A percentile compares a stretch with the other conserved stretches of the same genome.
These are phyloP conservation scores for Diplotaxis tenuifolia DNA, from an alignment of 345 rosid genomes.

Conservation along the genomic window DNA sequence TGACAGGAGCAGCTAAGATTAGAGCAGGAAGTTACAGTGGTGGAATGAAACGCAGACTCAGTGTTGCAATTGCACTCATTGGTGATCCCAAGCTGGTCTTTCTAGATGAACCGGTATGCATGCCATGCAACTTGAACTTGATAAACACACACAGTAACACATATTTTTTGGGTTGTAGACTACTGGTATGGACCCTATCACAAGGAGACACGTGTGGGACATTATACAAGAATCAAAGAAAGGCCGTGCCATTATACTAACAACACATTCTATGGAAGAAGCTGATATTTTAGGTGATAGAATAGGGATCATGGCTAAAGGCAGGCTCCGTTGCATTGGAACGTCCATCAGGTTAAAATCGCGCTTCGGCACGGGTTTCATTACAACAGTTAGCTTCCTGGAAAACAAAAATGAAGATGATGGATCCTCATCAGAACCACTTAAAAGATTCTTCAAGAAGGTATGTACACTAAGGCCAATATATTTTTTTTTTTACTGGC, in stretches of 20 bases:
- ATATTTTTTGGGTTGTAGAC: conserved; percentile 45
- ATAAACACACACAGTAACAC: not conserved
- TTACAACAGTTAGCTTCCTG: conserved; percentile 67
- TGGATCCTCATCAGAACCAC: conserved; percentile 42
- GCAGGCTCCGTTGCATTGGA: conserved; percentile 82
- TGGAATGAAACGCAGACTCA: conserved; percentile 94
- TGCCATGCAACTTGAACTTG: not conserved
- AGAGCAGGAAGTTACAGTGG: conserved; percentile 94
- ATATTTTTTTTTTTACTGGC: not conserved
- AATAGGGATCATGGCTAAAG: conserved; percentile 95
- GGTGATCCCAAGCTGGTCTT: conserved; percentile 87
- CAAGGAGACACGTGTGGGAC: conserved; percentile 96
- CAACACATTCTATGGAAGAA: conserved; percentile 98
- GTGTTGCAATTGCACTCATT: conserved; percentile 84
- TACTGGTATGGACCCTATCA: conserved; percentile 92
- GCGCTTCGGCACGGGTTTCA: conserved; percentile 84
- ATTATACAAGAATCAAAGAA: conserved; percentile 76
- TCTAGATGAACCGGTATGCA: conserved; percentile 78
- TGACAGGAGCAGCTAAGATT: conserved; percentile 28
- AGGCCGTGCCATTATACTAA: conserved; percentile 80
- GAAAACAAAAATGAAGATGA: conserved; percentile 36
- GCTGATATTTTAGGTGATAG: conserved; percentile 89
- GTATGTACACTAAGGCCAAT: conserved; percentile 40
- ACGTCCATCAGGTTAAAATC: conserved; percentile 88
- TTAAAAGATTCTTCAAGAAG: conserved; percentile 64